These are phyloP conservation scores for Yarrowia deformans DNA, from an alignment of 805 yeast genomes.

Conservation along the genomic window DNA sequence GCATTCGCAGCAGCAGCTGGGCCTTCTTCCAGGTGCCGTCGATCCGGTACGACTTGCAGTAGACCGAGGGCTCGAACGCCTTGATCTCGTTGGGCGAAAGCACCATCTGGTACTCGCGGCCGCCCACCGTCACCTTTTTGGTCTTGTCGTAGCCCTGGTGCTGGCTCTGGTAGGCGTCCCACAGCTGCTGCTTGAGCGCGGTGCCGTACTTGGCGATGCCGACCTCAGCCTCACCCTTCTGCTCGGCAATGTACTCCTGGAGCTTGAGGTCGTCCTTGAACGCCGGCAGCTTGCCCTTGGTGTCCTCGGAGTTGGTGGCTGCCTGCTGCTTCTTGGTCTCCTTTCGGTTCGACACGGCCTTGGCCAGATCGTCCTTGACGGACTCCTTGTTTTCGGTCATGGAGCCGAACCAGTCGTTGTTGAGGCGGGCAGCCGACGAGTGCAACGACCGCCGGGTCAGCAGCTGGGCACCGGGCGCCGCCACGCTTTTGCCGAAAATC, in stretches of 20 bases:
- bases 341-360: background rate
- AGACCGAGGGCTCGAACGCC: constrained; percentile 87
- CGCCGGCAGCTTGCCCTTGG: constrained; percentile 14
- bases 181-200: constrained; percentile 30
- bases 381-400: constrained; percentile 36
- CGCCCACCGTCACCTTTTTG: constrained; percentile 57
- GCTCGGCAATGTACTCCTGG: constrained; percentile 15
- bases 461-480: constrained; percentile 3
- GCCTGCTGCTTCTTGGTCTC: background rate
- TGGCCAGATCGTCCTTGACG: background rate
- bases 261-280: constrained; percentile 14
- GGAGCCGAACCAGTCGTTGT: constrained; percentile 37
- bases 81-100: constrained; percentile 72
- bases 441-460: constrained; percentile 4
- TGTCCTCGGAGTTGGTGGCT: background rate
- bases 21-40: constrained; percentile 91
- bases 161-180: constrained; percentile 29
- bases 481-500: constrained; percentile 7
- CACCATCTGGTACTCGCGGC: constrained; percentile 61
- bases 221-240: constrained; percentile 10
- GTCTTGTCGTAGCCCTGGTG: constrained; percentile 69
- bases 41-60: constrained; percentile 77
- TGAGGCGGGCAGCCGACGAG: background rate
- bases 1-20: constrained; percentile 75
- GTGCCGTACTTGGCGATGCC: constrained; percentile 13